A percentile compares a stretch with the other conserved stretches of the same genome.
Conservation (phyloP, 2,329 filamentous ascomycete genomes). For the Rutstroemia sydowiana region DNA sequence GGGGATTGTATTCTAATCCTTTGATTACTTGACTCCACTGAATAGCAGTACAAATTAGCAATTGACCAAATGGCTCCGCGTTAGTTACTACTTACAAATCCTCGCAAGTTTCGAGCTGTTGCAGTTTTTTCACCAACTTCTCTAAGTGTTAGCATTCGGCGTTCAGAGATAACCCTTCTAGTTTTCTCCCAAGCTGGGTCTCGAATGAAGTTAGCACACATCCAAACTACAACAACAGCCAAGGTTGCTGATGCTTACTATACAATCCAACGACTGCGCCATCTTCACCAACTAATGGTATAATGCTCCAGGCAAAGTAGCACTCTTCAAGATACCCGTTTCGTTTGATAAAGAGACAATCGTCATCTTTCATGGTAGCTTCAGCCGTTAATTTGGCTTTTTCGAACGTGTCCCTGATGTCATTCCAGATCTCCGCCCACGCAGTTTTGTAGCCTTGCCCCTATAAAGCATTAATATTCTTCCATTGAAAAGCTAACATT, state of each 20-base stretch:
- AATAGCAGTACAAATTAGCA: not conserved
- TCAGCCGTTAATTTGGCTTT: conserved; percentile 63
- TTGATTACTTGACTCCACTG: conserved; percentile 59
- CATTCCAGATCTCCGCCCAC: conserved; percentile 70
- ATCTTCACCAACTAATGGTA: conserved; percentile 67
- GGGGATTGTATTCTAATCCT: conserved; percentile 60
- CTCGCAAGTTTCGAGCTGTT: conserved; percentile 61
- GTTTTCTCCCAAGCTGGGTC: conserved; percentile 77
- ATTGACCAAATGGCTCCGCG: not conserved
- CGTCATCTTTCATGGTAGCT: conserved; percentile 79
- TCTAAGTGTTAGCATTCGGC: conserved; percentile 70
- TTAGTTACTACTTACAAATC: conserved; percentile 38
- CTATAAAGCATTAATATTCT: conserved; percentile 13
- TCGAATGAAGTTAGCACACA: conserved; percentile 29
- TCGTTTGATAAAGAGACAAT: conserved; percentile 65
- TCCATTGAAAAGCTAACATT: not conserved
- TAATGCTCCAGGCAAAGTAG: conserved; percentile 64
- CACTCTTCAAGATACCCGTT: conserved; percentile 68
- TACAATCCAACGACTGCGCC: conserved; percentile 67
- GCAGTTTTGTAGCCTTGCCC: conserved; percentile 58
- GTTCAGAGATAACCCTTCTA: conserved; percentile 66
- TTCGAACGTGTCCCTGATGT: conserved; percentile 60
- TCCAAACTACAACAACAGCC: no score
- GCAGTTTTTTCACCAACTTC: conserved; percentile 72
- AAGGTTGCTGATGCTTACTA: not conserved